Evolutionary conservation across 1,139 yeast genomes (phyloP).

Genomic region (Taphrina wiesneri): DNA sequence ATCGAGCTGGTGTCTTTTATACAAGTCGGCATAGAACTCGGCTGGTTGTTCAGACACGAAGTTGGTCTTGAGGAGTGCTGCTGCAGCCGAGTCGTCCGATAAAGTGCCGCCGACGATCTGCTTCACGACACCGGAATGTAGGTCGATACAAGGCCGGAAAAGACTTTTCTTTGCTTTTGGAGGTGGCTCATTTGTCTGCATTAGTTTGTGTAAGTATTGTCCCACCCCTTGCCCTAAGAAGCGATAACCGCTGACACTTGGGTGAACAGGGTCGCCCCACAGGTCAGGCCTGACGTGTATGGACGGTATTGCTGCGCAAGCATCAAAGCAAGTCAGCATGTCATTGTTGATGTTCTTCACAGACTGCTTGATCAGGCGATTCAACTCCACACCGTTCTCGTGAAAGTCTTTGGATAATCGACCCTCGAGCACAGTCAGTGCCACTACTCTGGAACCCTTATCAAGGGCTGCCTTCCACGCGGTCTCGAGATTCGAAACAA

Average conservation of each 20-base stretch:
- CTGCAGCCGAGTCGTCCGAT: conserved; percentile 45
- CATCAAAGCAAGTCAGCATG: conserved; percentile 6
- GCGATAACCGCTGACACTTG: background rate
- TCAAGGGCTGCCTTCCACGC: conserved; percentile 1
- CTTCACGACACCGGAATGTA: conserved; percentile 91
- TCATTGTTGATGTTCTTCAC: background rate
- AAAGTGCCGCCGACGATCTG: conserved; percentile 96
- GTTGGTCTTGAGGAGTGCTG: conserved; percentile 62
- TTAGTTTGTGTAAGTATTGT: background rate
- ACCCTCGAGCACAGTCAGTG: conserved; percentile 13
- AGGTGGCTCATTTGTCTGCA: background rate
- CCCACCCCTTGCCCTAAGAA: conserved; percentile 6
- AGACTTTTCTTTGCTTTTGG: conserved; percentile 51
- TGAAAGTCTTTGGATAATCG: background rate
- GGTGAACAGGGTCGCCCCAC: conserved; percentile 18
- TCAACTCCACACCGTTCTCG: background rate
- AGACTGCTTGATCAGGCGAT: conserved; percentile 6
- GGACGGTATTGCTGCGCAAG: conserved; percentile 6
- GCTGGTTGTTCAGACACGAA: conserved; percentile 78
- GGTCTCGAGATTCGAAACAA: background rate
- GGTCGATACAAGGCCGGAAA: conserved; percentile 92
- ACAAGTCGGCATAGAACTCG: conserved; percentile 72
- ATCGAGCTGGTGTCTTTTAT: conserved; percentile 55
- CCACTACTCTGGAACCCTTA: conserved; percentile 1
- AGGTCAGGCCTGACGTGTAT: conserved; percentile 4